Base-by-base conservation (phyloP, 768 basidiomycete genomes). In the Mycena leptocephala region DNA sequence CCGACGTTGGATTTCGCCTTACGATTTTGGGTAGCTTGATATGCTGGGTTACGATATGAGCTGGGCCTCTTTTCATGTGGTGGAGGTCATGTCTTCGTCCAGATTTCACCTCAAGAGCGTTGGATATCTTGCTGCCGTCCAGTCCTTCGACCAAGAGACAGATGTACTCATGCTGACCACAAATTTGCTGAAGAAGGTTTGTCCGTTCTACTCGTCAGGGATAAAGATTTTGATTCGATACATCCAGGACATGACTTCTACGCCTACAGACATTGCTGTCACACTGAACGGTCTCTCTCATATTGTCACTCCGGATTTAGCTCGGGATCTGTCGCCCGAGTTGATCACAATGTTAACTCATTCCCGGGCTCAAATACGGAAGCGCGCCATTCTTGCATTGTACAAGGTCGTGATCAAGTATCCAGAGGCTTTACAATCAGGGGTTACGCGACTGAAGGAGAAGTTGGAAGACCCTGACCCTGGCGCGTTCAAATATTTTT, bases 131-230 rank as follows among this genome's bases (percentile, higher is more conserved):
- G 98, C 95, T 2, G 97, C 98, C 5, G 85, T 92, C 51, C 93
- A 97, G 85, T 97, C 97, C 0, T 99, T 99, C 84, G 90, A 93
- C 55, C 92, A 96, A 79, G 96, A 98, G 72, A 99, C 98, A 1
- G 98, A 99, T 80, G 98, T 99, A 28, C 92, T 99, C 26, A 98
- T 99, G 91, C 90, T 99, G 59, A 98, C 98, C 4, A 98, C 98
- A 13, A 99, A 99, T 85, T 87, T 96, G 35, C 86, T 98, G 77
- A 98, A 98, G 89, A 98, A 98, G 91, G 97, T 95, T 72, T 74
- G 92, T 81, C 8, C 24, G 8, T 51, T 9, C 22, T 64, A 32
- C 39, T 46, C 61, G 22, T n/a, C 24, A 26, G 66, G n/a, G 58
- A 43, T 64, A 24, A 62, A 6, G 26, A 14, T 48, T 51, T 72